These are phyloP conservation scores for Mortierella antarctica DNA, from an alignment of 192 early-diverging fungal genomes.

Conservation along the genomic window DNA sequence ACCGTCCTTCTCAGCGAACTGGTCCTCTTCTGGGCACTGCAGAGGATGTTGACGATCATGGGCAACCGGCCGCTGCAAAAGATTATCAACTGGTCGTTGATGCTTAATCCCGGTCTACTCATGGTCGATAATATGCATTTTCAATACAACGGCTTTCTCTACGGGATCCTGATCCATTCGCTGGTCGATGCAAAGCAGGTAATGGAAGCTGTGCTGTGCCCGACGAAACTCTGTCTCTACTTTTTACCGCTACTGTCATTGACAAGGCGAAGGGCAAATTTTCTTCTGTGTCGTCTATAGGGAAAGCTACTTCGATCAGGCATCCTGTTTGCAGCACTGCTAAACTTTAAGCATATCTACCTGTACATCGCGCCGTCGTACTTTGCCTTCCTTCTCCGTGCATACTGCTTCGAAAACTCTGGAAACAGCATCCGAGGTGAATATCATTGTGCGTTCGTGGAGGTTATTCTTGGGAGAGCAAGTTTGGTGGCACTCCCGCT, in stretches of 20 bases:
- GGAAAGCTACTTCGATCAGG: slow-evolving; percentile 73
- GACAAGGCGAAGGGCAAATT: neutral
- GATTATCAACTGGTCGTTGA: slow-evolving; percentile 67
- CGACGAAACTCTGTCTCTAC: neutral
- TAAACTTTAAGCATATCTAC: slow-evolving; percentile 99
- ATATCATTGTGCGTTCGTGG: neutral
- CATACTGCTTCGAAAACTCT: slow-evolving; percentile 76
- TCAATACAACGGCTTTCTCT: slow-evolving; percentile 96
- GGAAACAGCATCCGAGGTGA: slow-evolving; percentile 43
- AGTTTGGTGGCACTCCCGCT: neutral
- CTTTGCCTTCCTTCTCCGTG: slow-evolving; percentile 86
- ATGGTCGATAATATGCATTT: slow-evolving; percentile 97
- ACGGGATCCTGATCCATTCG: slow-evolving; percentile 87
- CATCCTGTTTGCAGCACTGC: slow-evolving; percentile 82
- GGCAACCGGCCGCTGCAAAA: slow-evolving; percentile 48
- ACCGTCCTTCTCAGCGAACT: slow-evolving; percentile 87
- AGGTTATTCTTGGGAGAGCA: too few species aligned
- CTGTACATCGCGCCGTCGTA: slow-evolving; percentile 92
- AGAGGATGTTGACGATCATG: slow-evolving; percentile 44
- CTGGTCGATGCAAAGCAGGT: slow-evolving; percentile 78
- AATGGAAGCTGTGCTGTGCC: neutral
- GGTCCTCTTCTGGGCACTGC: slow-evolving; percentile 76
- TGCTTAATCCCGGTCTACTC: slow-evolving; percentile 77
- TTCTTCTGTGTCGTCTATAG: slow-evolving; percentile 34
- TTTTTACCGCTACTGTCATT: neutral